phyloP scores from a whole-genome alignment of 2,329 filamentous ascomycete species.

The Colletotrichum orbiculare region DNA sequence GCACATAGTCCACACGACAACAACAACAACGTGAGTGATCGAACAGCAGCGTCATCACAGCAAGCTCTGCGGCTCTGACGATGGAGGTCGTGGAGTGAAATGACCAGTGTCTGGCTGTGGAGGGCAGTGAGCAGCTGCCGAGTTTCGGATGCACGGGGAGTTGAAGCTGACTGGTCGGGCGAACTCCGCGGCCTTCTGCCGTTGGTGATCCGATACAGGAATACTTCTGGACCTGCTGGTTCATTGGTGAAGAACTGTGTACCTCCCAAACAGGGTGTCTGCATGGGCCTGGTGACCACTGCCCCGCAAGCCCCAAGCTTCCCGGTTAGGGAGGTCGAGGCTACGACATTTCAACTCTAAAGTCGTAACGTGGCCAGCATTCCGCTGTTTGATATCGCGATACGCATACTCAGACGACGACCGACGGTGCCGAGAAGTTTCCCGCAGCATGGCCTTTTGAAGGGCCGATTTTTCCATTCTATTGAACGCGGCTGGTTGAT shows the following conservation, averaged over 20 bases:
- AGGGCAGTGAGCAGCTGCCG: conserved; percentile 30
- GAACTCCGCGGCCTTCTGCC: conserved; percentile 6
- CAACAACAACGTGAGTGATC: conserved; percentile 13
- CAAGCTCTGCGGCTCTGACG: conserved; percentile 12
- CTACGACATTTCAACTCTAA: conserved; percentile 34
- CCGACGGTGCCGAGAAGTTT: conserved; percentile 28
- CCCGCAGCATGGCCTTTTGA: conserved; percentile 32
- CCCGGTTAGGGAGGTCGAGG: conserved; percentile 29
- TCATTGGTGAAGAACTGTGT: not conserved
- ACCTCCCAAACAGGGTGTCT: conserved; percentile 3
- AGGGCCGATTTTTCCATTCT: conserved; percentile 11
- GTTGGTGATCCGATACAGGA: conserved; percentile 9
- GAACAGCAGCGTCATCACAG: conserved; percentile 7
- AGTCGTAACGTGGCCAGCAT: conserved; percentile 35
- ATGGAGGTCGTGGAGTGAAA: conserved; percentile 8
- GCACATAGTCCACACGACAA: no score
- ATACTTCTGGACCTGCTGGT: conserved; percentile 6
- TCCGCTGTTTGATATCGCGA: conserved; percentile 15
- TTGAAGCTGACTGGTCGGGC: conserved; percentile 32
- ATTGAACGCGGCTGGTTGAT: conserved; percentile 17
- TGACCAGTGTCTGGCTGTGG: conserved; percentile 28
- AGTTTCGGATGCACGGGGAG: conserved; percentile 32
- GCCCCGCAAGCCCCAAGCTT: conserved; percentile 33
- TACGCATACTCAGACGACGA: conserved; percentile 12
- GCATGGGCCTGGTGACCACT: conserved; percentile 30